Conservation (phyloP, 2,329 filamentous ascomycete genomes). For the Alternaria atra region DNA sequence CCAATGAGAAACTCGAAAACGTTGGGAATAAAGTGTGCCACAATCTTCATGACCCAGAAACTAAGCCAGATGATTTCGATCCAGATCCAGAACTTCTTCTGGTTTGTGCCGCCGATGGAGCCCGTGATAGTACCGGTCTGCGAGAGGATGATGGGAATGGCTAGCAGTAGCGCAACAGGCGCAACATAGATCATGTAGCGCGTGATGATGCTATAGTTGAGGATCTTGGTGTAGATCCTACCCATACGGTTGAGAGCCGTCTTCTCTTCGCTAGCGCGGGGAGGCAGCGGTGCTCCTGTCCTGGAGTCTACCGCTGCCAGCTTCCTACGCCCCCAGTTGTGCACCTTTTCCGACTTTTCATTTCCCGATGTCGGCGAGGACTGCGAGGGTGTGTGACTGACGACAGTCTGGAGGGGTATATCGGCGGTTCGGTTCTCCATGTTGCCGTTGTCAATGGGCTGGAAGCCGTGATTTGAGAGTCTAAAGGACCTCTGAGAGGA, state of each 20-base stretch:
- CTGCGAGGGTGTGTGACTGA: conserved; percentile 57
- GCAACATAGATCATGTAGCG: conserved; percentile 70
- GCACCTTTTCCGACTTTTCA: conserved; percentile 50
- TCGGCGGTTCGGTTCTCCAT: conserved; percentile 63
- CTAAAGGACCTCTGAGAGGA: conserved; percentile 48
- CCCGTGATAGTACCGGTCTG: conserved; percentile 54
- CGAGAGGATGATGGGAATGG: conserved; percentile 71
- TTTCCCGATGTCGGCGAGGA: conserved; percentile 32
- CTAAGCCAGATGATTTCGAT: conserved; percentile 71
- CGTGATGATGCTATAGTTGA: conserved; percentile 70
- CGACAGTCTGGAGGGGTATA: conserved; percentile 67
- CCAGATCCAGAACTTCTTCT: conserved; percentile 72
- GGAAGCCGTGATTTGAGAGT: conserved; percentile 49
- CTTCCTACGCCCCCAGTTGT: conserved; percentile 49
- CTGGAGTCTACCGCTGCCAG: conserved; percentile 41
- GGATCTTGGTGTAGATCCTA: conserved; percentile 66
- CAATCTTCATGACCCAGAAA: conserved; percentile 69
- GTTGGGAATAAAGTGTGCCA: conserved; percentile 66
- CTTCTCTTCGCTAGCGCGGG: conserved; percentile 60
- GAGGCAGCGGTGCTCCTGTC: conserved; percentile 32
- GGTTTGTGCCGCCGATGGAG: conserved; percentile 63
- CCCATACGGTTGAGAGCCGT: conserved; percentile 66
- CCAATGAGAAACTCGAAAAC: conserved; percentile 69
- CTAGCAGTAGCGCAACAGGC: conserved; percentile 66
- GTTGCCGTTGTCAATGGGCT: conserved; percentile 45